Evolutionary conservation across 495 filamentous ascomycete species (phyloP).

Genomic region (Beverwykella pulmonaria): DNA sequence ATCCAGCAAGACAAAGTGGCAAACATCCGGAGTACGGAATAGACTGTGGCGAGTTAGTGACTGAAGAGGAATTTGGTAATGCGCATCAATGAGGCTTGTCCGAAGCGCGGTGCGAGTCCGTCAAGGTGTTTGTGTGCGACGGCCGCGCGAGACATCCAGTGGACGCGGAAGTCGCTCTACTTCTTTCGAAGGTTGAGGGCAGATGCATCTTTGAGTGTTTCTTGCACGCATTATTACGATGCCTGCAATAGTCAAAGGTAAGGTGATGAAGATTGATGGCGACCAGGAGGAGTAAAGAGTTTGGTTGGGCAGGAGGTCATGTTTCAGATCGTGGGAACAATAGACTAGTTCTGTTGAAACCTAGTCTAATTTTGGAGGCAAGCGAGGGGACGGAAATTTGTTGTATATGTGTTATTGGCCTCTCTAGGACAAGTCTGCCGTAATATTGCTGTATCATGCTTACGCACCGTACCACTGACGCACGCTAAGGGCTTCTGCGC

Average conservation of each 20-base stretch:
- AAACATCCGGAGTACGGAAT: neutral
- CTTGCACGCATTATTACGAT: neutral
- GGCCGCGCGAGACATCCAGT: neutral
- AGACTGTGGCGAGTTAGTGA: neutral
- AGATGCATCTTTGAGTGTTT: neutral
- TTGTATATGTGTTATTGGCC: neutral
- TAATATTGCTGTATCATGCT: neutral
- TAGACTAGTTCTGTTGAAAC: neutral
- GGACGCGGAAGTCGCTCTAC: neutral
- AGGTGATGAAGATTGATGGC: neutral
- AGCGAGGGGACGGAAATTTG: neutral
- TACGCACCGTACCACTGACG: neutral
- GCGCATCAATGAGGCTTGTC: neutral
- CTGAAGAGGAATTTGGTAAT: neutral
- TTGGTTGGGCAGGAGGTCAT: neutral
- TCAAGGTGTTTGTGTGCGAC: neutral
- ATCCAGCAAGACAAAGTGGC: neutral
- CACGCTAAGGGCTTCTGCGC: neutral
- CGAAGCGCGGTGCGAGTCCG: neutral
- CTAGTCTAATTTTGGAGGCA: neutral
- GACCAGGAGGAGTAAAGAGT: neutral
- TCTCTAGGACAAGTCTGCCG: neutral
- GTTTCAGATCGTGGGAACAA: slow-evolving; percentile 4
- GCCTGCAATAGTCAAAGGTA: neutral
- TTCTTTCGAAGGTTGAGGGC: neutral